Conservation (phyloP, 2,329 filamentous ascomycete species). For the Calonectria pseudoturangicola region DNA sequence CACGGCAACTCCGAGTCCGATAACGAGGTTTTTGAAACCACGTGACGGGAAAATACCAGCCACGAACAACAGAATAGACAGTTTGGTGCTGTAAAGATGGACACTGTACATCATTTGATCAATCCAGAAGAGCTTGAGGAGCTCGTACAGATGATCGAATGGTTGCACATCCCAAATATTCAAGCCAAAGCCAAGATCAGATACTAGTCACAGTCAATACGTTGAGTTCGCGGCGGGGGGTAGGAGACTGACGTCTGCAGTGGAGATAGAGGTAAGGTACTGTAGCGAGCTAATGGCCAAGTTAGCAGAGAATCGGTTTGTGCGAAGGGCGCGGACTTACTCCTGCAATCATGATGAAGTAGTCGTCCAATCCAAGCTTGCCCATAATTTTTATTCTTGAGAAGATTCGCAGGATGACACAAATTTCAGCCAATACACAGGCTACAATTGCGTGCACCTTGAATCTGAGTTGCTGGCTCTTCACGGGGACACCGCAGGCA, state of each 20-base stretch:
- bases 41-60: conserved; percentile 38
- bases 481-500: background rate
- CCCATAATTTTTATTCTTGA: conserved; percentile 4
- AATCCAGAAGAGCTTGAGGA: conserved; percentile 47
- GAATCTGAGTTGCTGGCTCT: conserved; percentile 9
- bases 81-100: conserved; percentile 48
- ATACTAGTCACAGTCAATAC: background rate
- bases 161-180: conserved; percentile 16
- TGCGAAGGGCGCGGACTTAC: background rate
- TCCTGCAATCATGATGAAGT: conserved; percentile 15
- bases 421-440: conserved; percentile 10
- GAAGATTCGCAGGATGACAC: background rate
- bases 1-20: background rate
- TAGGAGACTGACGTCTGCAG: background rate
- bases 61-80: conserved; percentile 47
- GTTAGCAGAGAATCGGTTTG: background rate
- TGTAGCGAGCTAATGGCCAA: background rate
- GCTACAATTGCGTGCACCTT: conserved; percentile 14
- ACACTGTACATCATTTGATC: conserved; percentile 50
- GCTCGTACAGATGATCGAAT: conserved; percentile 41
- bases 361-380: conserved; percentile 1
- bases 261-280: conserved; percentile 20
- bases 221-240: background rate
- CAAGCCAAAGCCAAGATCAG: conserved; percentile 11
- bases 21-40: conserved; percentile 4